Base-by-base conservation (phyloP, 352 stramenopile genomes). In the Plasmopara viticola region DNA sequence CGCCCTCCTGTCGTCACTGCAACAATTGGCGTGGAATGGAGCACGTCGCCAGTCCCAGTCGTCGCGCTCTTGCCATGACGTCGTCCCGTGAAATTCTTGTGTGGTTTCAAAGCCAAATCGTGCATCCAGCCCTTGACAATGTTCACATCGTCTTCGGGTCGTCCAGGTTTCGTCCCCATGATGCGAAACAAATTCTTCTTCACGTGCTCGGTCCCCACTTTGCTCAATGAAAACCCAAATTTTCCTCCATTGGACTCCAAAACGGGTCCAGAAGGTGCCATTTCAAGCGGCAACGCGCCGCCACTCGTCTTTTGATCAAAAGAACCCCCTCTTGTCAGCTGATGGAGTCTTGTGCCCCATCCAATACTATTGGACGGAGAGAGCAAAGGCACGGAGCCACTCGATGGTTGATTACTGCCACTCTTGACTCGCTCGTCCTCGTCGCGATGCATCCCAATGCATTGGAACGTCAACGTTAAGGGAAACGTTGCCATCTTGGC, bases 161-260 rank as follows among this genome's bases (percentile, higher is more conserved):
- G 64, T 8, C 56, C 57, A 14, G 51, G 47, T 33, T 78, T 83
- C 33, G 63, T 74, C 0, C 76, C 75, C 44, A 89, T 91, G 40
- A 86, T 86, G 7, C 78, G 78, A 37, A 91, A 72, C 37, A 91
- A 43, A 48, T 74, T 91, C 68, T 89, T 87, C 44, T 63, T 63
- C 37, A 91, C 66, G 12, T 74, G 74, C 12, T 90, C 80, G 0
- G 72, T 75, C 4, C 70, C 68, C 30, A 87, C 74, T 39, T 85
- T 84, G 12, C 84, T 75, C 9, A 85, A 48, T 15, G 71, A 72
- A 20, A 87, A 70, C 0, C 66, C 62, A 43, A 70, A 72, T 44
- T 86, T 86, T 10, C 63, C 55, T 5, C 59, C 60, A 37, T 54
- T 70, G 0, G 64, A 54, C 0, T 70, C 59, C 40, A 58, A 53